These are phyloP conservation scores for Ruellia speciosa DNA, from an alignment of 305 asterid species.

Conservation along the genomic window DNA sequence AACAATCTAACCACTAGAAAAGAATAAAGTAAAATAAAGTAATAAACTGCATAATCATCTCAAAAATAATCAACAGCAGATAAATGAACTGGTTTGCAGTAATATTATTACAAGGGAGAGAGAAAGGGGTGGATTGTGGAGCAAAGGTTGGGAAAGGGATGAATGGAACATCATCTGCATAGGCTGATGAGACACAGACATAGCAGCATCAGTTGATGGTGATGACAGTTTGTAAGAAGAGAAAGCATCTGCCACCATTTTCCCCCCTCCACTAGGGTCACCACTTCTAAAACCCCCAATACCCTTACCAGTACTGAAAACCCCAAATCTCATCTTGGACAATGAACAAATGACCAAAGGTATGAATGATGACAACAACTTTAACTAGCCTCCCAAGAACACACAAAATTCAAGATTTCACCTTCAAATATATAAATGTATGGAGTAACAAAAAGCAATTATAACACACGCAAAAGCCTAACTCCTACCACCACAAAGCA, in stretches of 20 bases:
- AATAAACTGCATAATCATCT: background rate
- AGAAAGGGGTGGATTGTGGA: conserved; percentile 33
- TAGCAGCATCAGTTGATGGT: conserved; percentile 22
- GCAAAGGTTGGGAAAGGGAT: conserved; percentile 34
- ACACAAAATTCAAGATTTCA: background rate
- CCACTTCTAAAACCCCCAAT: conserved; percentile 27
- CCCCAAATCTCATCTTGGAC: conserved; percentile 49
- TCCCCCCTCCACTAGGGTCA: conserved; percentile 28
- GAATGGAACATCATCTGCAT: conserved; percentile 31
- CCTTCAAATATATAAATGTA: conserved; percentile 13
- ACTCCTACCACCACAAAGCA: conserved; percentile 32
- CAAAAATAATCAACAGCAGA: background rate
- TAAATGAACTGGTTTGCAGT: background rate
- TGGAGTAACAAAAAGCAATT: conserved; percentile 20
- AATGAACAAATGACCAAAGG: background rate
- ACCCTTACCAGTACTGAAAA: conserved; percentile 28
- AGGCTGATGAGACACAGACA: conserved; percentile 26
- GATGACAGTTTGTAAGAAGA: conserved; percentile 24
- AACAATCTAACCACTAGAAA: background rate
- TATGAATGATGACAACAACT: background rate
- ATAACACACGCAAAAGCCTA: conserved; percentile 34
- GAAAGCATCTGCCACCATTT: conserved; percentile 44
- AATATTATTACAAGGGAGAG: conserved; percentile 33
- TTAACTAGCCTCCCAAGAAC: background rate
- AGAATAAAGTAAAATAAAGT: background rate